phyloP scores from a whole-genome alignment of 2,329 filamentous ascomycete species.

The Phaeophleospora eucalypticola region DNA sequence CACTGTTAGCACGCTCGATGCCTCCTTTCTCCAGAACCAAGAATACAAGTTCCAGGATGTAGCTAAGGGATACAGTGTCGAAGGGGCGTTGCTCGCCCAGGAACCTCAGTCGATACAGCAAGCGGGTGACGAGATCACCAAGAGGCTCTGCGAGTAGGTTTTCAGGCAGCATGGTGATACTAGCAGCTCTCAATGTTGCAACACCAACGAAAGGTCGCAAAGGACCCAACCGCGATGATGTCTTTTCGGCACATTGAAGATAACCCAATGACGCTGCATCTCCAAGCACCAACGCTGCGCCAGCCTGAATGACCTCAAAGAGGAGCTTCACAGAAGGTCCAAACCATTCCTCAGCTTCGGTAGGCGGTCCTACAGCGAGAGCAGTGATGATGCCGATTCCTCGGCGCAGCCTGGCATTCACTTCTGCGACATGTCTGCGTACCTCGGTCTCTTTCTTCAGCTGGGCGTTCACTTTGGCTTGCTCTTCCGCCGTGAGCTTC shows the following conservation, averaged over 20 bases:
- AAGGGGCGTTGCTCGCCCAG: slow-evolving; percentile 91
- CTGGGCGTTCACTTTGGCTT: slow-evolving; percentile 84
- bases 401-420: slow-evolving; percentile 69
- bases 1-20: slow-evolving; percentile 60
- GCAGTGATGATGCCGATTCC: slow-evolving; percentile 82
- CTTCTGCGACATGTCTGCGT: slow-evolving; percentile 63
- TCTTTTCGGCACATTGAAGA: slow-evolving; percentile 71
- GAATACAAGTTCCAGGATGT: slow-evolving; percentile 78
- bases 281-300: slow-evolving; percentile 76
- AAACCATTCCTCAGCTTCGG: slow-evolving; percentile 84
- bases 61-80: slow-evolving; percentile 80
- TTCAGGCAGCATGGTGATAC: slow-evolving; percentile 66
- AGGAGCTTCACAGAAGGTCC: slow-evolving; percentile 72
- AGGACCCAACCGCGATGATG: slow-evolving; percentile 68
- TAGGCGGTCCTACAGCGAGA: slow-evolving; percentile 82
- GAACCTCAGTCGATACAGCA: slow-evolving; percentile 86
- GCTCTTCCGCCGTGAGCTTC: slow-evolving; percentile 86
- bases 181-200: slow-evolving; percentile 76
- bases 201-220: slow-evolving; percentile 81
- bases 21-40: slow-evolving; percentile 75
- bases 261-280: slow-evolving; percentile 75
- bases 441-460: slow-evolving; percentile 81
- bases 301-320: slow-evolving; percentile 70
- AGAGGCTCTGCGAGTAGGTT: slow-evolving; percentile 75
- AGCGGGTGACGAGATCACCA: slow-evolving; percentile 73